A percentile compares a stretch with the other conserved stretches of the same genome.
These are phyloP conservation scores for Lactifluus pinguis DNA, from an alignment of 768 basidiomycete genomes.

Conservation along the genomic window DNA sequence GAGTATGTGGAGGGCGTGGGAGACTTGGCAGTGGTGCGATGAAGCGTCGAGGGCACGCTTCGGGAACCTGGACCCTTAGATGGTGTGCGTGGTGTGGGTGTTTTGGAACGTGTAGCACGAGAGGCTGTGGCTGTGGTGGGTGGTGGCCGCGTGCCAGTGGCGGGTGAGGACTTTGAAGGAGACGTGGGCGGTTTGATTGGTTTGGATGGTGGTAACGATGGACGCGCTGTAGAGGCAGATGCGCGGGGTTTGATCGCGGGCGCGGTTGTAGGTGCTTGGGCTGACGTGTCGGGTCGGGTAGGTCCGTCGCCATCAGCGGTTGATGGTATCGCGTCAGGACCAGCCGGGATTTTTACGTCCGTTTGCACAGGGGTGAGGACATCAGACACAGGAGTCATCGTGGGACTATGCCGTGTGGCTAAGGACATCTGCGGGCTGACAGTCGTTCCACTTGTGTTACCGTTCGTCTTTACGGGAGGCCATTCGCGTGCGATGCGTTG, in stretches of 20 bases:
- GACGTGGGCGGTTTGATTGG: constrained; percentile 13
- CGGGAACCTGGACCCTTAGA: constrained; percentile 17
- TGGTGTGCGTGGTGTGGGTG: constrained; percentile 18
- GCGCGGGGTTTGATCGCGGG: constrained; percentile 13
- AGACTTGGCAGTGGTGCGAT: constrained; percentile 20
- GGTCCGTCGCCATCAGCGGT: neutral
- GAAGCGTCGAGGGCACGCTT: constrained; percentile 16
- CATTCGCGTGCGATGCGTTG: constrained; percentile 67
- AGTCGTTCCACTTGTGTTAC: neutral
- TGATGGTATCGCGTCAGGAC: neutral
- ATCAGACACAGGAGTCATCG: neutral
- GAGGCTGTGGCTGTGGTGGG: constrained; percentile 1
- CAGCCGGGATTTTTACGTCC: neutral
- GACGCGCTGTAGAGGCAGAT: constrained; percentile 3
- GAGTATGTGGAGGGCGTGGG: constrained; percentile 29
- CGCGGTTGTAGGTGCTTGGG: constrained; percentile 12
- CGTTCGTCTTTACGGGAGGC: constrained; percentile 37
- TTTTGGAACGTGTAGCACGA: constrained; percentile 15
- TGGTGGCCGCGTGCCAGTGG: constrained; percentile 7
- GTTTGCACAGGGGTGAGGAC: neutral
- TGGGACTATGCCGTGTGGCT: neutral
- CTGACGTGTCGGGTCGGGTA: neutral
- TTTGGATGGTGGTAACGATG: neutral
- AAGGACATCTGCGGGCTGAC: neutral
- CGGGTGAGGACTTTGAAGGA: constrained; percentile 25